Conservation (phyloP, 1,139 yeast genomes). For the Blastobotrys proliferans region DNA sequence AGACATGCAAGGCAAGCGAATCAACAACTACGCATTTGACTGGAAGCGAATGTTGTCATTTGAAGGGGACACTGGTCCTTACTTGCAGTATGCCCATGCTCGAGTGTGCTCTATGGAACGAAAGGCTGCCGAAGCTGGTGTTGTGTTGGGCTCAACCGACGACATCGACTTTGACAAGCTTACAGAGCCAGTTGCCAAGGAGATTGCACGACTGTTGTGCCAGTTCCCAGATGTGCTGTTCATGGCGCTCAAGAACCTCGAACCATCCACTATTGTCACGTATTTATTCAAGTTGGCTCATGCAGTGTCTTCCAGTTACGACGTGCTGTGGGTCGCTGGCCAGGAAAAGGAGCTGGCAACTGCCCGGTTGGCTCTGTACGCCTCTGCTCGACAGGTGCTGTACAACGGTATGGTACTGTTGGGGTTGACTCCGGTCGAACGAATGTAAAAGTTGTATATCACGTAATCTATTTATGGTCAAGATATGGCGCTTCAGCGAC, state of each 20-base stretch:
- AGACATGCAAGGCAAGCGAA: constrained; percentile 97
- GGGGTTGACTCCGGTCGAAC: constrained; percentile 95
- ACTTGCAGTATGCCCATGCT: constrained; percentile 97
- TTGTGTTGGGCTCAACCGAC: constrained; percentile 13
- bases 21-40: constrained; percentile 92
- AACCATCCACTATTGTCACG: constrained; percentile 93
- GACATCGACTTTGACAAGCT: constrained; percentile 51
- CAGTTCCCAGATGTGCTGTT: constrained; percentile 91
- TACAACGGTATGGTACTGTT: constrained; percentile 86
- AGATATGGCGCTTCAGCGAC: no score
- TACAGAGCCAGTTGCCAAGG: constrained; percentile 69
- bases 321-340: constrained; percentile 95
- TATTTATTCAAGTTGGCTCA: constrained; percentile 90
- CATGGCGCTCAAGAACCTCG: constrained; percentile 78
- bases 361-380: constrained; percentile 91
- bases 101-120: constrained; percentile 94
- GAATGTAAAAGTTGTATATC: constrained; percentile 59
- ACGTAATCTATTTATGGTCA: background rate
- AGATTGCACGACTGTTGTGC: constrained; percentile 72
- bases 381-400: constrained; percentile 86
- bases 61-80: constrained; percentile 99
- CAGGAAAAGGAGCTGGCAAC: constrained; percentile 83
- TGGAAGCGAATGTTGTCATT: constrained; percentile 99
- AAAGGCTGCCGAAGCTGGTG: constrained; percentile 49
- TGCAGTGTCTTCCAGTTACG: constrained; percentile 92